Evolutionary conservation across 805 yeast species (phyloP).

Genomic region (Myxozyma sirexii): DNA sequence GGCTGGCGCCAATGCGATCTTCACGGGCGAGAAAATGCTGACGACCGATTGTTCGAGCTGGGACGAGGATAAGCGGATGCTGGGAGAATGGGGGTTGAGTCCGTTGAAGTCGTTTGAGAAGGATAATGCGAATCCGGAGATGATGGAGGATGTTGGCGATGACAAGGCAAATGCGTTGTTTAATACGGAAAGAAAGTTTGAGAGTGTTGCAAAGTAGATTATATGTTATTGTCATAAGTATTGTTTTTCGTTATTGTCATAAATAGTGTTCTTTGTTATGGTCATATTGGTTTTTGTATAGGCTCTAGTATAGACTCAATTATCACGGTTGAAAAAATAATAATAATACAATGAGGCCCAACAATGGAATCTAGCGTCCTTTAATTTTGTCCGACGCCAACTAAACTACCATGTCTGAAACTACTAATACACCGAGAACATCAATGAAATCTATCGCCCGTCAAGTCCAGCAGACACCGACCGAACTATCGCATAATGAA

Average conservation of each 20-base stretch:
- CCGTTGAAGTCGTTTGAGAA: constrained; percentile 23
- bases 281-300: not conserved
- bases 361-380: no score
- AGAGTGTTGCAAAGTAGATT: not conserved
- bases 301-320: not conserved
- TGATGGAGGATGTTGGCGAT: not conserved
- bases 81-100: constrained; percentile 65
- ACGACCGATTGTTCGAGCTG: constrained; percentile 83
- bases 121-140: constrained; percentile 14
- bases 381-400: no score
- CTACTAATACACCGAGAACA: no score
- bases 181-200: constrained; percentile 9
- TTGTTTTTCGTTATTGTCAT: not conserved
- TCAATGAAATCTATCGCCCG: no score
- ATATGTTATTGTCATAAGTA: not conserved
- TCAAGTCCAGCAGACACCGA: no score
- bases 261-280: not conserved
- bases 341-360: no score
- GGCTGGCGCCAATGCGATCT: constrained; percentile 79
- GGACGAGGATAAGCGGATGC: constrained; percentile 76
- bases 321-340: no score
- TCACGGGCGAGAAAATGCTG: constrained; percentile 78
- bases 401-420: no score
- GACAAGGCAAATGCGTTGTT: constrained; percentile 1
- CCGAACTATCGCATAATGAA: no score